These are phyloP conservation scores for Chamaecyparis obtusa DNA, from an alignment of 75 land plant genomes.

Conservation along the genomic window DNA sequence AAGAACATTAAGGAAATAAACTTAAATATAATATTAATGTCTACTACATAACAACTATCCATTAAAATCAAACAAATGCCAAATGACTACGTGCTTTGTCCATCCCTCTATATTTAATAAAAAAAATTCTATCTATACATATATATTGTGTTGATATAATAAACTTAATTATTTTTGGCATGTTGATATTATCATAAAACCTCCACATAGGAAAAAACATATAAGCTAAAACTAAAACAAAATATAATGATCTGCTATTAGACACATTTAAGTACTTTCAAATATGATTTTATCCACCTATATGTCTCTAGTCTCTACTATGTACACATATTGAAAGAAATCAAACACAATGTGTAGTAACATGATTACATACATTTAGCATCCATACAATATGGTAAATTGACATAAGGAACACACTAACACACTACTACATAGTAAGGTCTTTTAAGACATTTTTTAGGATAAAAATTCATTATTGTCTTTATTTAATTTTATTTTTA, in stretches of 20 bases:
- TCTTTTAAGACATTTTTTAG: too few relatives aligned
- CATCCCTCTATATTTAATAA: too few relatives aligned
- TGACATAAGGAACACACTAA: background rate
- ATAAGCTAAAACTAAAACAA: background rate
- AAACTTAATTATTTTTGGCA: background rate
- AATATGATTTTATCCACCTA: background rate
- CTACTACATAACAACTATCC: background rate
- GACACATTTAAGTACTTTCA: background rate
- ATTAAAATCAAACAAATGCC: background rate
- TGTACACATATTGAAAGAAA: background rate
- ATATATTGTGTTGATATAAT: background rate
- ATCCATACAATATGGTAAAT: background rate
- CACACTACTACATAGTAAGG: too few relatives aligned
- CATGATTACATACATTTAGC: background rate
- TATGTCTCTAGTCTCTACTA: background rate
- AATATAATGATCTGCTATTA: background rate
- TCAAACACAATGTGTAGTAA: slow-evolving; percentile 1
- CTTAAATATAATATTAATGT: background rate
- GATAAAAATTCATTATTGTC: too few relatives aligned
- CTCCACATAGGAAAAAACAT: too few relatives aligned
- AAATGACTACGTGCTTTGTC: background rate
- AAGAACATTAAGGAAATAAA: background rate
- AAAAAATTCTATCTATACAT: background rate
- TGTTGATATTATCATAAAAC: background rate
- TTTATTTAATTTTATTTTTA: too few relatives aligned